phyloP scores from a whole-genome alignment of 2,329 filamentous ascomycete genomes.

The Colletotrichum graminicola region DNA sequence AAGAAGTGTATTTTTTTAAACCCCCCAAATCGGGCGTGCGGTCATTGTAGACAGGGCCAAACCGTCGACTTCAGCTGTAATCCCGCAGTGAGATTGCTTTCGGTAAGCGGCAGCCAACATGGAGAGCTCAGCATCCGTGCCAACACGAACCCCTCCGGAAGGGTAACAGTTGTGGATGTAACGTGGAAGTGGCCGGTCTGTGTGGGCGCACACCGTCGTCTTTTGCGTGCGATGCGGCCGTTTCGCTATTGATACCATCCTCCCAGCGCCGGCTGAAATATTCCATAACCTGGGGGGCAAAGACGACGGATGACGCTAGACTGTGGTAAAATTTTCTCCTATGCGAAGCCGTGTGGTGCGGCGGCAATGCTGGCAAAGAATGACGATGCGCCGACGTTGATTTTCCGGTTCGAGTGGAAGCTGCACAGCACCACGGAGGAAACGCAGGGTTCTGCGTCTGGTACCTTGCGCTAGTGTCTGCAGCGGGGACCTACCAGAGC shows the following conservation, averaged over 20 bases:
- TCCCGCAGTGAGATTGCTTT: background rate
- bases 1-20: too few species aligned
- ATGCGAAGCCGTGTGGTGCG: conserved; percentile 7
- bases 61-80: conserved; percentile 1
- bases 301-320: conserved; percentile 7
- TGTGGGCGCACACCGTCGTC: too few species aligned
- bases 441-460: conserved; percentile 32
- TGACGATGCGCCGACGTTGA: conserved; percentile 3
- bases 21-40: too few species aligned
- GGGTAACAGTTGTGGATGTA: background rate
- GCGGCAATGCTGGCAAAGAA: conserved; percentile 3
- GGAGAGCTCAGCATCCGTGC: background rate
- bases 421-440: conserved; percentile 16
- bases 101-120: background rate
- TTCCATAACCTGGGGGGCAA: background rate
- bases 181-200: background rate
- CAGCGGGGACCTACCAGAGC: conserved; percentile 22
- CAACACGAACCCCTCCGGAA: background rate
- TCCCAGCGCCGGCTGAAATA: background rate
- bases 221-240: background rate
- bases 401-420: too few species aligned
- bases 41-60: background rate
- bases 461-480: conserved; percentile 23
- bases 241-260: background rate
- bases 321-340: conserved; percentile 3